Base-by-base conservation (phyloP, 1,284 basidiomycete genomes). In the Volvariella surrecta region DNA sequence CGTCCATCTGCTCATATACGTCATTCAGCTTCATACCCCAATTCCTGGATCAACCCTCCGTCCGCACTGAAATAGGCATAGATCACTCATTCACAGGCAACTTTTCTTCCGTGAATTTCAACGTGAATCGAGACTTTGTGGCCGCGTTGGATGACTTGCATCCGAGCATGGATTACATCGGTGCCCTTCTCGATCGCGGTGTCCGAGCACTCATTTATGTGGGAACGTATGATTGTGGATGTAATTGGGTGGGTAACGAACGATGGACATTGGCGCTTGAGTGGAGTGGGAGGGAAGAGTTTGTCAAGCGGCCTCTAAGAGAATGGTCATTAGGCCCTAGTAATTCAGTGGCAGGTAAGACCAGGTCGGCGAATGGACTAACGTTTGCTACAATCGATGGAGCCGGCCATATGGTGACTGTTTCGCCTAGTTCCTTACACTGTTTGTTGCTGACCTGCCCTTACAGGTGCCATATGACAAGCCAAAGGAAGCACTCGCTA, bases 191-290 rank as follows among this genome's bases (percentile, higher is more conserved):
- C 16, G 88, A 91, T 55, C 74, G 86, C 19, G 79, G 77, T 1
- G 66, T 93, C 19, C 66, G 74, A 4, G 79, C 82, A 3, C 71
- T 93, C n/a, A 76, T 89, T 47, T 89, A 89, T 52, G 82, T 79
- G 3, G 85, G 85, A 1, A 71, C 69, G 2, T 75, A 78, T 45
- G 85, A 88, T 58, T 85, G 73, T 68, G 79, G 84, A 48, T 88
- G 84, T 57, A 89, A 87, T 58, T 78, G 76, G 71, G 54, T 80
- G 22, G 76, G 72, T 8, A 80, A 82, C 53, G 74, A 82, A 52
- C 59, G 68, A 8, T 82, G 79, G 77, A 76, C 76, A 28, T 61
- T 75, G 28, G 55, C 50, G 4, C 62, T 86, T 51, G 69, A 77
- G 49, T 85, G 82, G 83, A 68, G 66, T 11, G 77, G 77, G 8